A percentile compares a stretch with the other conserved stretches of the same genome.
These are phyloP conservation scores for Creolimax fragrantissima DNA, from an alignment of 78 protist genomes.

Conservation along the genomic window DNA sequence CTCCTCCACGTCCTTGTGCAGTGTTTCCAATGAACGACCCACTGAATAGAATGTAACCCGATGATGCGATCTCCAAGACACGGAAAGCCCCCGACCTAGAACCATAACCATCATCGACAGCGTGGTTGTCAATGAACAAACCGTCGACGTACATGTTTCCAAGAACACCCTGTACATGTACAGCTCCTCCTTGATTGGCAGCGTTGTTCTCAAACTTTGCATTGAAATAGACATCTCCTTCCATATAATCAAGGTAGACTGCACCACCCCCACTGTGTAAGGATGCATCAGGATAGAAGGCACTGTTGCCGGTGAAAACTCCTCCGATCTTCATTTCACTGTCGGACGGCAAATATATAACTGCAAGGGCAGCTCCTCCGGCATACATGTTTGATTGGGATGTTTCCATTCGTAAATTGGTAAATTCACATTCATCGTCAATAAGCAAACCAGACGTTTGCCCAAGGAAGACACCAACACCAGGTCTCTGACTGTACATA, in stretches of 20 bases:
- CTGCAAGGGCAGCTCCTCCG: neutral
- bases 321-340: neutral
- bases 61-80: neutral
- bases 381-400: no score
- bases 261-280: constrained; percentile 10
- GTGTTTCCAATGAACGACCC: neutral
- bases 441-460: no score
- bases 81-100: constrained; percentile 5
- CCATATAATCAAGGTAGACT: neutral
- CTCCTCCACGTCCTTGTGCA: constrained; percentile 6
- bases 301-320: neutral
- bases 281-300: constrained; percentile 2
- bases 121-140: neutral
- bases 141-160: neutral
- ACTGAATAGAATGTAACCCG: neutral
- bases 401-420: no score
- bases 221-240: neutral
- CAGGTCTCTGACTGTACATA: neutral
- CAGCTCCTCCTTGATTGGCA: constrained; percentile 6
- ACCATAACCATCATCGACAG: constrained; percentile 2
- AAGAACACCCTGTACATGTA: neutral
- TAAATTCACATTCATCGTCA: no score
- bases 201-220: neutral
- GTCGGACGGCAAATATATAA: neutral
- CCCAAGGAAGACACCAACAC: neutral